Evolutionary conservation across 2,329 filamentous ascomycete species (phyloP).

Genomic region (Trichoderma sp.): DNA sequence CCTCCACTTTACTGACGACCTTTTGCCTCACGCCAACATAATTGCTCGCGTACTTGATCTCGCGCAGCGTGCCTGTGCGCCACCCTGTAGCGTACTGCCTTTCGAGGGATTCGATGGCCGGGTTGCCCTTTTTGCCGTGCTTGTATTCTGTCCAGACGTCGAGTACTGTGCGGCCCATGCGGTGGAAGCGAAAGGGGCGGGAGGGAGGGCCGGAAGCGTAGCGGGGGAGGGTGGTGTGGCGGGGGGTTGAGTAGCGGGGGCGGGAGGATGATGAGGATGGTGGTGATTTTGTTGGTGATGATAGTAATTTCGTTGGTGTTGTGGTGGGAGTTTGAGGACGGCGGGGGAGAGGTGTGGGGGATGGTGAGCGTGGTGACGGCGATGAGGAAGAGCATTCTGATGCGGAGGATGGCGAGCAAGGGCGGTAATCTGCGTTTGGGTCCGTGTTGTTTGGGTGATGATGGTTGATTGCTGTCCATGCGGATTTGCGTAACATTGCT

Average conservation of each 20-base stretch:
- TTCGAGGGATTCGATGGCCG: slow-evolving; percentile 25
- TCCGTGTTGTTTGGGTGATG: not conserved
- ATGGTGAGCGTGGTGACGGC: not conserved
- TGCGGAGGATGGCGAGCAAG: not conserved
- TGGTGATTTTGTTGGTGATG: not conserved
- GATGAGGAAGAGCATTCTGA: not conserved
- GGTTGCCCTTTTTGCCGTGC: slow-evolving; percentile 24
- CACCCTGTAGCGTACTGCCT: slow-evolving; percentile 23
- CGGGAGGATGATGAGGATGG: slow-evolving; percentile 20
- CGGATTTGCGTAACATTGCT: not conserved
- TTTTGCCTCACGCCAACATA: slow-evolving; percentile 27
- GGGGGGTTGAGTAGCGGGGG: slow-evolving; percentile 22
- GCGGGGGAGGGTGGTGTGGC: slow-evolving; percentile 18
- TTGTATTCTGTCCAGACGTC: slow-evolving; percentile 29
- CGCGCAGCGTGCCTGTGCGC: slow-evolving; percentile 22
- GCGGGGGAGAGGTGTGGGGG: not conserved
- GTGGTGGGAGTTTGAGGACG: not conserved
- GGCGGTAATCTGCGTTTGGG: not conserved
- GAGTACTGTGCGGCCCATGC: slow-evolving; percentile 26
- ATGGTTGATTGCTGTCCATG: not conserved
- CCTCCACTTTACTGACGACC: slow-evolving; percentile 24
- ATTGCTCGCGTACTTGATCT: slow-evolving; percentile 29
- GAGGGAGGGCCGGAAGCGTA: slow-evolving; percentile 22
- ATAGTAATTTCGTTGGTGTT: not conserved
- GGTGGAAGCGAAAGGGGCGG: slow-evolving; percentile 25